Evolutionary conservation across 495 filamentous ascomycete genomes (phyloP).

Genomic region (Peziza echinospora): DNA sequence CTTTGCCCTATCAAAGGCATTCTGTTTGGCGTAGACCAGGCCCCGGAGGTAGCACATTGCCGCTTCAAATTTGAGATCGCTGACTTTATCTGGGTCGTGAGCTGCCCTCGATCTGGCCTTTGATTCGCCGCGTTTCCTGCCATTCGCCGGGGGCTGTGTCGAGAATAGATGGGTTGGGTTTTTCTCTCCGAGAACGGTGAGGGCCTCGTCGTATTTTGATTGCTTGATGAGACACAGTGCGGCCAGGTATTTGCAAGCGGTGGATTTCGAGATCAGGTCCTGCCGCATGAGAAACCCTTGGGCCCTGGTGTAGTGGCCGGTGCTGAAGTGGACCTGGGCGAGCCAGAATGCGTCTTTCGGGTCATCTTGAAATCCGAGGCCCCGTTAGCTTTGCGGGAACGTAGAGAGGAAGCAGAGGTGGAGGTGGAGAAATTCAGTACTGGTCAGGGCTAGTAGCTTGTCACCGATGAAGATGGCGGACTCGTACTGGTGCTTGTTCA

Average conservation of each 20-base stretch:
- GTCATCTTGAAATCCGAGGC: constrained; percentile 34
- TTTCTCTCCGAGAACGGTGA: constrained; percentile 72
- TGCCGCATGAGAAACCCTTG: constrained; percentile 65
- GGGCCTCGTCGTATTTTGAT: constrained; percentile 66
- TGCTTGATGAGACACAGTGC: constrained; percentile 87
- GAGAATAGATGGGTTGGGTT: constrained; percentile 71
- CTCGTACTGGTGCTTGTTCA: constrained; percentile 86
- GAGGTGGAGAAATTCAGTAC: constrained; percentile 28
- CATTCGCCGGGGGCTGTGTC: constrained; percentile 21
- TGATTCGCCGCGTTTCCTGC: constrained; percentile 12
- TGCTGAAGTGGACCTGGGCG: constrained; percentile 81
- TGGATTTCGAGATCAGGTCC: constrained; percentile 57
- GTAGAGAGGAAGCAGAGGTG: too few species aligned
- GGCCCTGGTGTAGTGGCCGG: constrained; percentile 80
- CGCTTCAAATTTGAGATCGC: constrained; percentile 70
- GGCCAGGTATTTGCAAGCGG: constrained; percentile 75
- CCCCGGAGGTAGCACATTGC: constrained; percentile 93
- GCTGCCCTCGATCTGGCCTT: constrained; percentile 28
- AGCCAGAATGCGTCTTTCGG: constrained; percentile 86
- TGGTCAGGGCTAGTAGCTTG: constrained; percentile 82
- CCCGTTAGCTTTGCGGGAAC: not conserved
- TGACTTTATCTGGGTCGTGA: constrained; percentile 27
- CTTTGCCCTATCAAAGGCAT: constrained; percentile 89
- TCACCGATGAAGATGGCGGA: constrained; percentile 91
- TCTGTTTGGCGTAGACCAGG: constrained; percentile 89